These are phyloP conservation scores for Hanseniaspora vineae DNA, from an alignment of 805 yeast species.

Conservation along the genomic window DNA sequence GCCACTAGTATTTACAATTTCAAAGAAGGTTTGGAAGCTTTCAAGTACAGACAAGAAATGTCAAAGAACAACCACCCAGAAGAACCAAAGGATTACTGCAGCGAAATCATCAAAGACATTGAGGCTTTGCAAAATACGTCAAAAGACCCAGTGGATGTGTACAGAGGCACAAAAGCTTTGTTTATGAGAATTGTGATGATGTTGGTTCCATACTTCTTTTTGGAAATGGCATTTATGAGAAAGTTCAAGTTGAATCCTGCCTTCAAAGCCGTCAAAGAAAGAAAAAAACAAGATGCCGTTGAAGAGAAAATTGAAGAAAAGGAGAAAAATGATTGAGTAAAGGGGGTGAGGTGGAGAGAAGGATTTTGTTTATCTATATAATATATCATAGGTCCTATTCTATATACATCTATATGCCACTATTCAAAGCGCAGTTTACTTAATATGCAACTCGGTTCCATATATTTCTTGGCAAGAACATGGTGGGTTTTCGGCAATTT, in stretches of 20 bases:
- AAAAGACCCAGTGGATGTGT: conserved; percentile 34
- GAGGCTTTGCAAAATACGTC: conserved; percentile 6
- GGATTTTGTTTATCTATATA: no score
- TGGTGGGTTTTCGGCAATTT: no score
- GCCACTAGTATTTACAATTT: conserved; percentile 38
- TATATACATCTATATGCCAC: no score
- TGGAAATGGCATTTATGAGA: conserved; percentile 28
- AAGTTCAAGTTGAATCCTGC: conserved; percentile 30
- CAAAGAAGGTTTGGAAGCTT: conserved; percentile 37
- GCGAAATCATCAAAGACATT: conserved; percentile 28
- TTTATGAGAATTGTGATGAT: conserved; percentile 24
- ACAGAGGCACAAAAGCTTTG: conserved; percentile 40
- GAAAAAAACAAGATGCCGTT: neutral
- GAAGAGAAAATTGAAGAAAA: no score
- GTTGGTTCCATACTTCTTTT: conserved; percentile 34
- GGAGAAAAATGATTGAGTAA: no score
- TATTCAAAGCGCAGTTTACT: no score
- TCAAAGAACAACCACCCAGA: conserved; percentile 47
- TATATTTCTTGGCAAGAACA: no score
- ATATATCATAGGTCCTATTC: no score
- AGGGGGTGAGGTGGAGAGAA: no score
- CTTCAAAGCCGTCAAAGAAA: conserved; percentile 15
- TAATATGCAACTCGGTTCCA: no score
- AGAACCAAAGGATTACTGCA: conserved; percentile 42
- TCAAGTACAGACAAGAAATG: conserved; percentile 43